phyloP scores from a whole-genome alignment of 371 early-diverging fungal species.

The Blyttiomyces sp. region DNA sequence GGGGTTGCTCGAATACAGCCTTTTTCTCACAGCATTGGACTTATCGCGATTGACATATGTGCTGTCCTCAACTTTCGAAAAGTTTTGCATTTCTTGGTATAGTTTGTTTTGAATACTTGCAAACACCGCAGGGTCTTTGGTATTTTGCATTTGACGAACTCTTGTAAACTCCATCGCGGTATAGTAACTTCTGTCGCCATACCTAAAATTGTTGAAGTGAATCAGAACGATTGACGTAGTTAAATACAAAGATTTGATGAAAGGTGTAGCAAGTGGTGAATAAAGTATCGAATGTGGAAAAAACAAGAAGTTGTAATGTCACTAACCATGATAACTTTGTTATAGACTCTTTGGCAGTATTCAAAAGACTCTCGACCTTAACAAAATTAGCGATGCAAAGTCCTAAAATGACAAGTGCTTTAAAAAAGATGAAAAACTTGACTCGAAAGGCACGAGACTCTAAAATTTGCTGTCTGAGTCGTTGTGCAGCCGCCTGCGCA shows the following conservation, averaged over 20 bases:
- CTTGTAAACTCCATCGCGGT: constrained; percentile 5
- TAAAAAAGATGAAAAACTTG: too few relatives aligned
- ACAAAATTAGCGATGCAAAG: too few relatives aligned
- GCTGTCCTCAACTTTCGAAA: not conserved
- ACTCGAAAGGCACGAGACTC: too few relatives aligned
- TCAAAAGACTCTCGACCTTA: too few relatives aligned
- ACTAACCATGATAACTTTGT: not conserved
- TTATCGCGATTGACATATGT: constrained; percentile 8
- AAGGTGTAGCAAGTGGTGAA: not conserved
- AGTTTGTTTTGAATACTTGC: not conserved
- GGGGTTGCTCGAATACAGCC: too few relatives aligned
- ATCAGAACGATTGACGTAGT: too few relatives aligned
- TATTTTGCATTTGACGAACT: constrained; percentile 3
- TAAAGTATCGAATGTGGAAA: not conserved
- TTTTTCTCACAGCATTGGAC: not conserved
- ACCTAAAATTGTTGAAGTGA: too few relatives aligned
- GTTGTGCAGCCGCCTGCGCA: too few relatives aligned
- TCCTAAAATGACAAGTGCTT: too few relatives aligned
- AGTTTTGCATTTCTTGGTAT: constrained; percentile 6
- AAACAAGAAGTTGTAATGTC: not conserved
- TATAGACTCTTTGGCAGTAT: too few relatives aligned
- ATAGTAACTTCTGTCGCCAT: not conserved
- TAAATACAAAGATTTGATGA: not conserved
- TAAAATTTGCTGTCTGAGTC: too few relatives aligned
- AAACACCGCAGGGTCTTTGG: not conserved